phyloP scores from a whole-genome alignment of 208 protist species.

The Novymonas esmeraldas region DNA sequence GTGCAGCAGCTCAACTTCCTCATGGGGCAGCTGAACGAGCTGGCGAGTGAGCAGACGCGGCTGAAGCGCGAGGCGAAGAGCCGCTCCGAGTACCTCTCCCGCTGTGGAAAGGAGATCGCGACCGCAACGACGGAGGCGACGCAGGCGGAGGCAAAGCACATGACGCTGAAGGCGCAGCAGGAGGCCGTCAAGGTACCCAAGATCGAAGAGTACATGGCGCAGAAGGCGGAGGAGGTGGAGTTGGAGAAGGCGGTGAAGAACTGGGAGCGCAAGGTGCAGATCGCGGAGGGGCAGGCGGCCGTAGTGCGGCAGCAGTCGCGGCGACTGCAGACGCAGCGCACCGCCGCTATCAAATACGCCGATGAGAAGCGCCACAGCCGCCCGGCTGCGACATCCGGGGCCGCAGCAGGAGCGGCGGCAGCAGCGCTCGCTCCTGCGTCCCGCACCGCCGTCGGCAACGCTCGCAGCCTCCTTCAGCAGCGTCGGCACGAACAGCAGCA shows the following conservation, averaged over 20 bases:
- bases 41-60: slow-evolving; percentile 81
- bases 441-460: slow-evolving; percentile 10
- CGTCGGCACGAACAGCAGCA: slow-evolving; percentile 13
- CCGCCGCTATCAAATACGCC: slow-evolving; percentile 42
- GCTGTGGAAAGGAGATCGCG: slow-evolving; percentile 65
- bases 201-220: slow-evolving; percentile 94
- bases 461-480: slow-evolving; percentile 17
- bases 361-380: slow-evolving; percentile 21
- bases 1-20: slow-evolving; percentile 92
- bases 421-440: slow-evolving; percentile 3
- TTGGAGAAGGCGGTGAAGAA: slow-evolving; percentile 87
- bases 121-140: slow-evolving; percentile 72
- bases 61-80: slow-evolving; percentile 88
- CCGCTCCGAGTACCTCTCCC: slow-evolving; percentile 73
- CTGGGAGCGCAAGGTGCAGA: slow-evolving; percentile 93
- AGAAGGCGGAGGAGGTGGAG: slow-evolving; percentile 93
- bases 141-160: slow-evolving; percentile 73
- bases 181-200: slow-evolving; percentile 92
- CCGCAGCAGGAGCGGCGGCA: slow-evolving; percentile 4
- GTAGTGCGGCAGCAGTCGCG: slow-evolving; percentile 70
- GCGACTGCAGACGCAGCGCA: slow-evolving; percentile 37
- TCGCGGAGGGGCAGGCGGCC: slow-evolving; percentile 76
- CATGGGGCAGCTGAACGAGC: slow-evolving; percentile 85
- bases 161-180: slow-evolving; percentile 76
- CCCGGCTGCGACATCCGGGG: neutral